Percentiles rank a stretch among this genome's conserved stretches.
Conservation (phyloP, 495 filamentous ascomycete genomes). For the Tuber melanosporum region DNA sequence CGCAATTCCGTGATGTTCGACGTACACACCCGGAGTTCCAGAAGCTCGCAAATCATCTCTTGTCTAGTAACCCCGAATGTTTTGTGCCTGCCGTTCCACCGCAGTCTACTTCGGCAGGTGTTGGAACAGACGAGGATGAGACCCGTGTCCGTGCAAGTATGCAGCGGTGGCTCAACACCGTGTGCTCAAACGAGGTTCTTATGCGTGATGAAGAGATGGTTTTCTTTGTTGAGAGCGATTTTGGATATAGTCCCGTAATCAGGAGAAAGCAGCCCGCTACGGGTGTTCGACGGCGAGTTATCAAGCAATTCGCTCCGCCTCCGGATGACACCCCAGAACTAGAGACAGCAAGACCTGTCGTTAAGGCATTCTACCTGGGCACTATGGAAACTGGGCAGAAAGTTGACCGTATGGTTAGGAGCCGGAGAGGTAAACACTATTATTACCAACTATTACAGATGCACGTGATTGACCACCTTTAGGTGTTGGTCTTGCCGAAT, state of each 20-base stretch:
- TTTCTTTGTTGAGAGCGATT: slow-evolving; percentile 95
- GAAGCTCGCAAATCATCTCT: slow-evolving; percentile 88
- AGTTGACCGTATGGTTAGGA: slow-evolving; percentile 87
- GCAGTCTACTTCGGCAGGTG: slow-evolving; percentile 81
- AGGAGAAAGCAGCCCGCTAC: slow-evolving; percentile 96
- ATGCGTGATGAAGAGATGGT: slow-evolving; percentile 95
- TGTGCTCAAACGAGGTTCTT: slow-evolving; percentile 84
- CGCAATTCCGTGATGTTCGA: slow-evolving; percentile 94
- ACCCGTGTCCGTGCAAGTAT: slow-evolving; percentile 74
- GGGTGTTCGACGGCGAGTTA: slow-evolving; percentile 82
- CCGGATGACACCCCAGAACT: slow-evolving; percentile 96
- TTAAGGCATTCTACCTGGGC: slow-evolving; percentile 92
- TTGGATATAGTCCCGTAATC: slow-evolving; percentile 93
- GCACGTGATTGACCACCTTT: slow-evolving; percentile 15
- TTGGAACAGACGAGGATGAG: slow-evolving; percentile 96
- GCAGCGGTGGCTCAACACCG: slow-evolving; percentile 90
- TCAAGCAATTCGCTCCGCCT: slow-evolving; percentile 98
- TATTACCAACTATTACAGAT: not conserved
- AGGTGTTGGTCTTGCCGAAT: slow-evolving; percentile 89
- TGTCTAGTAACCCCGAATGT: slow-evolving; percentile 92
- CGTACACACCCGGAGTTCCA: slow-evolving; percentile 91
- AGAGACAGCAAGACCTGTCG: slow-evolving; percentile 75
- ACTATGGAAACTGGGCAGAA: slow-evolving; percentile 95
- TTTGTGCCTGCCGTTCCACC: slow-evolving; percentile 96
- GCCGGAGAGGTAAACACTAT: slow-evolving; percentile 65